Percentiles rank a stretch among this genome's conserved stretches.
Evolutionary conservation across 345 rosid species (phyloP).

Genomic region (Gossypium raimondii): DNA sequence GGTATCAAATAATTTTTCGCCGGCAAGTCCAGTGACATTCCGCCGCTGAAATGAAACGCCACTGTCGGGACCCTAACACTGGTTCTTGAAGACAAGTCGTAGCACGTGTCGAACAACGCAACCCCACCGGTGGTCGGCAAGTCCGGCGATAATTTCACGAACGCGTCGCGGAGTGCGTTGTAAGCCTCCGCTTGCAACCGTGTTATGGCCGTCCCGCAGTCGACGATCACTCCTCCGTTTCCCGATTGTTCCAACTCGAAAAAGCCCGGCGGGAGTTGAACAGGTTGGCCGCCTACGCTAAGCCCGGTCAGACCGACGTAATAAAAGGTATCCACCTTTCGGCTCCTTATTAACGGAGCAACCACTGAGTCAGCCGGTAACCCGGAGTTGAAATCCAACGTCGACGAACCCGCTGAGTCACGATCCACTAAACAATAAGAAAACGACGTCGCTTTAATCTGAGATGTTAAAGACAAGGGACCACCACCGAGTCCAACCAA

Average conservation of each 20-base stretch:
- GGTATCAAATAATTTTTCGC: slow-evolving; percentile 81
- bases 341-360: slow-evolving; percentile 56
- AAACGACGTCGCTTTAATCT: slow-evolving; percentile 68
- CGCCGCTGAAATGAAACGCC: slow-evolving; percentile 58
- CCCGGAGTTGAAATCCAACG: slow-evolving; percentile 73
- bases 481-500: slow-evolving; percentile 91
- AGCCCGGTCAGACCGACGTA: slow-evolving; percentile 73
- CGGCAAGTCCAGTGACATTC: slow-evolving; percentile 47
- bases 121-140: slow-evolving; percentile 39
- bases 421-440: slow-evolving; percentile 89
- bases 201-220: slow-evolving; percentile 87
- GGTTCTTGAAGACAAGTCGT: slow-evolving; percentile 57
- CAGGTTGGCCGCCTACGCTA: slow-evolving; percentile 69
- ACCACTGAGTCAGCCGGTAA: slow-evolving; percentile 37
- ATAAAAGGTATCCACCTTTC: slow-evolving; percentile 69
- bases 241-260: slow-evolving; percentile 70
- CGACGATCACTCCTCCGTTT: slow-evolving; percentile 73
- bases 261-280: slow-evolving; percentile 50
- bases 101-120: slow-evolving; percentile 89
- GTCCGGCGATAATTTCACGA: slow-evolving; percentile 34
- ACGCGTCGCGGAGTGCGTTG: slow-evolving; percentile 69
- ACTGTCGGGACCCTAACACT: slow-evolving; percentile 71
- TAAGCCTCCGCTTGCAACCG: slow-evolving; percentile 77
- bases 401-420: slow-evolving; percentile 58
- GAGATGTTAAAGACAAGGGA: slow-evolving; percentile 54